phyloP scores from a whole-genome alignment of 306 rosid genomes.

The Malus orientalis region DNA sequence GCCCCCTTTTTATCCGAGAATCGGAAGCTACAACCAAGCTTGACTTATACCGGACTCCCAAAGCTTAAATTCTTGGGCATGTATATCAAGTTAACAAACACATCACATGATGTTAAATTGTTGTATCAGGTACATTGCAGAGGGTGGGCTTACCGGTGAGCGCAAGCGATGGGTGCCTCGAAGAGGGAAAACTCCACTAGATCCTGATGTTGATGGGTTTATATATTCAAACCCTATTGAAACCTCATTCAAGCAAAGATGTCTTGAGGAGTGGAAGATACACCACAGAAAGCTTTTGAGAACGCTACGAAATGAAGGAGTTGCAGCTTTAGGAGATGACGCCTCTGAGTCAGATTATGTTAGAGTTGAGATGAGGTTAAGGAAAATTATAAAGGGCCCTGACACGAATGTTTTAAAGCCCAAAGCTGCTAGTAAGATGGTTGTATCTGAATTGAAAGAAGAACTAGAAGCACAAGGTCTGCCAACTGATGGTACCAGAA shows the following conservation, averaged over 20 bases:
- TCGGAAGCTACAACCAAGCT: not conserved
- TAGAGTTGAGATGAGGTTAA: constrained; percentile 71
- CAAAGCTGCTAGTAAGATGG: constrained; percentile 96
- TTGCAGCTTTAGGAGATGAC: constrained; percentile 56
- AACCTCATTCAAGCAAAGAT: constrained; percentile 87
- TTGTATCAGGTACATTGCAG: constrained; percentile 39
- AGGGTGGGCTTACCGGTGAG: constrained; percentile 98
- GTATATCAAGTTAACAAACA: not conserved
- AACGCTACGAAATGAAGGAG: constrained; percentile 66
- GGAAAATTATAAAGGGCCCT: constrained; percentile 81
- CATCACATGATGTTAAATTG: not conserved
- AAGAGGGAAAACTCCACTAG: constrained; percentile 87
- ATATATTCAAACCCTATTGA: constrained; percentile 89
- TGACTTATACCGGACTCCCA: not conserved
- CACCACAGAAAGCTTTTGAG: constrained; percentile 64
- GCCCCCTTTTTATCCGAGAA: not conserved
- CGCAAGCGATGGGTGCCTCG: constrained; percentile 97
- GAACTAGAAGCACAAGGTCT: constrained; percentile 92
- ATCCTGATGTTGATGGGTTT: constrained; percentile 92
- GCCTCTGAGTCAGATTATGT: constrained; percentile 75
- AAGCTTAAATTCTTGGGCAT: not conserved
- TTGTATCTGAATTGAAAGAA: constrained; percentile 83
- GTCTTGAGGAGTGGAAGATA: constrained; percentile 63
- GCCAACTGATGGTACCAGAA: constrained; percentile 92
- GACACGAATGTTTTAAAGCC: constrained; percentile 77